Evolutionary conservation across 2,329 filamentous ascomycete genomes (phyloP), one percentile per base, ranked within the genome.

Genomic region (Thelonectria olida): DNA sequence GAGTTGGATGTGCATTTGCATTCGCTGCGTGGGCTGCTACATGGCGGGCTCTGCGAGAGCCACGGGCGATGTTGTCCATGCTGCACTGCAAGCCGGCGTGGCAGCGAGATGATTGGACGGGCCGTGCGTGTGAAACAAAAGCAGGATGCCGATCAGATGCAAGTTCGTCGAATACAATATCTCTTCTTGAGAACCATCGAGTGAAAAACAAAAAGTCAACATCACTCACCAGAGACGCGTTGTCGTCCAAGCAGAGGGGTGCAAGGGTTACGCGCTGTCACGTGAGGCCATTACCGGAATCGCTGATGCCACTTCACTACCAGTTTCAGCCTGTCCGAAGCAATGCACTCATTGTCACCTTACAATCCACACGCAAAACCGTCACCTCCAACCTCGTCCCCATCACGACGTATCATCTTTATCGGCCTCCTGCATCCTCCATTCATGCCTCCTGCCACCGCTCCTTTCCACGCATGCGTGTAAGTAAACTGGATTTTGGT

Each of bases 1-100:
- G 28, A 28, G 65, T 65, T 45, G 61, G 44, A 42, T 58, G 45
- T 54, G 66, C 55, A 62, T 58, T 41, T 51, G 59, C 22, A 36
- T 54, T 49, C 49, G 56, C 41, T 25, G 45, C 38, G 22, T 68
- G 62, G 17, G 71, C 67, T 12, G 72, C 70, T 59, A 72, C 72
- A 66, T 73, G 67, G 38, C 74, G 74, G 52, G 73, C 70, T 42
- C 73, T 58, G 56, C 74, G 69, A 36, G 73, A 72, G 55, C 73
- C 73, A 53, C 72, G 73, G 51, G 64, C 54, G 58, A 74, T 67
- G 63, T n/a, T n/a, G n/a, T 76, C 72, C 74, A 75, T 64, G 44
- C 27, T 60, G 45, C 22, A n/a, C n/a, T n/a, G n/a, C n/a, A n/a
- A n/a, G n/a, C n/a, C n/a, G n/a, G n/a, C n/a, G n/a, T n/a, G n/a